Conservation (phyloP, 2,329 filamentous ascomycete species). For the Dactylellina parvicollis region DNA sequence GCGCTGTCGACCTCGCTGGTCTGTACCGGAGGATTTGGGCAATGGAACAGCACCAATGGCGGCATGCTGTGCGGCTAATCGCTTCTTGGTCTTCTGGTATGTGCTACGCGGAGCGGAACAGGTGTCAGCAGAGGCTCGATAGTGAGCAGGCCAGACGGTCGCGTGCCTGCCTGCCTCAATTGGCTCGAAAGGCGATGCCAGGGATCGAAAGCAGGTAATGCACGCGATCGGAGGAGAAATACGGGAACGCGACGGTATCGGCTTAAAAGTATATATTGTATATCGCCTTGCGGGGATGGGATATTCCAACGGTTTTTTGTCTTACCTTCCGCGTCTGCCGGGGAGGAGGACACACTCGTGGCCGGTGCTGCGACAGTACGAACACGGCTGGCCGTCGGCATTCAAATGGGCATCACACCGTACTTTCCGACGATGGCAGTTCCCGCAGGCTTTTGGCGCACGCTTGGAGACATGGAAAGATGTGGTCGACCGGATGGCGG, state of each 20-base stretch:
- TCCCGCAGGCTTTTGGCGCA: conserved; percentile 51
- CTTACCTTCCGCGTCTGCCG: conserved; percentile 53
- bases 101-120: conserved; percentile 24
- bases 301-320: conserved; percentile 8
- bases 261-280: conserved; percentile 32
- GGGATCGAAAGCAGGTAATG: conserved; percentile 1
- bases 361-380: conserved; percentile 51
- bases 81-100: conserved; percentile 53
- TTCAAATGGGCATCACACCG: conserved; percentile 52
- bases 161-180: conserved; percentile 1
- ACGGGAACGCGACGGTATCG: background rate
- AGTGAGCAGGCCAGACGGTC: background rate
- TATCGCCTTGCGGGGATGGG: background rate
- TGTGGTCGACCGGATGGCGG: conserved; percentile 34
- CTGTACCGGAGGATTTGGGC: conserved; percentile 6
- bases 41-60: conserved; percentile 17
- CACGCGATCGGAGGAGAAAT: background rate
- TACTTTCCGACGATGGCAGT: conserved; percentile 51
- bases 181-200: background rate
- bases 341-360: conserved; percentile 49
- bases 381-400: conserved; percentile 47
- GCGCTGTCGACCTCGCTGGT: conserved; percentile 30
- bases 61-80: conserved; percentile 47
- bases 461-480: conserved; percentile 52
- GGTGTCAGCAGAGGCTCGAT: background rate